Conservation (phyloP, 352 stramenopile genomes). For the Halophytophthora polymorphica region DNA sequence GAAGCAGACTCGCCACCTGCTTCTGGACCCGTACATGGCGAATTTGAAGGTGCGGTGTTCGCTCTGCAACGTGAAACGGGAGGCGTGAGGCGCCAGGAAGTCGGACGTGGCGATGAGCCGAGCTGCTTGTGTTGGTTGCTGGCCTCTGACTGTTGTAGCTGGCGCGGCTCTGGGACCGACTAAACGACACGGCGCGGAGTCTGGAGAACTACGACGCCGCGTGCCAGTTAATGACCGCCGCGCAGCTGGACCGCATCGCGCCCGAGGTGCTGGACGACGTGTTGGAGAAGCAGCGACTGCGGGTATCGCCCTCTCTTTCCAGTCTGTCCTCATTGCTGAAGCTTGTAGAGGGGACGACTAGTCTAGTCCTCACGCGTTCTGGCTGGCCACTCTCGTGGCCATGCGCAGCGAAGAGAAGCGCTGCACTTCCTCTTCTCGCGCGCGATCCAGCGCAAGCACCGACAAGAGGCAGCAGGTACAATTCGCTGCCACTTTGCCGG, state of each 20-base stretch:
- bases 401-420: constrained; percentile 35
- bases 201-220: constrained; percentile 59
- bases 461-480: constrained; percentile 35
- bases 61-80: not conserved
- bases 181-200: constrained; percentile 44
- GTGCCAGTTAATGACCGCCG: constrained; percentile 28
- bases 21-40: constrained; percentile 45
- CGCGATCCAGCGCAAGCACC: constrained; percentile 30
- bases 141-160: constrained; percentile 24
- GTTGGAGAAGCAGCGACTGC: constrained; percentile 36
- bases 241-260: constrained; percentile 25
- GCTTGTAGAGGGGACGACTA: not conserved
- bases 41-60: constrained; percentile 45
- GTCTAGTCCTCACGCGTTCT: not conserved
- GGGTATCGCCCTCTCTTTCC: constrained; percentile 25
- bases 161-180: constrained; percentile 47
- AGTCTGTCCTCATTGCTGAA: not conserved
- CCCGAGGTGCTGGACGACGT: constrained; percentile 26
- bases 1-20: constrained; percentile 30
- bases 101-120: not conserved
- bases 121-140: not conserved
- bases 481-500: not conserved
- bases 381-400: not conserved
- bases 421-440: constrained; percentile 47
- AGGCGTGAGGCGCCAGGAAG: not conserved